Evolutionary conservation across 768 basidiomycete species (phyloP), one percentile per base, ranked within the genome.

Genomic region (Pisolithus orientalis): DNA sequence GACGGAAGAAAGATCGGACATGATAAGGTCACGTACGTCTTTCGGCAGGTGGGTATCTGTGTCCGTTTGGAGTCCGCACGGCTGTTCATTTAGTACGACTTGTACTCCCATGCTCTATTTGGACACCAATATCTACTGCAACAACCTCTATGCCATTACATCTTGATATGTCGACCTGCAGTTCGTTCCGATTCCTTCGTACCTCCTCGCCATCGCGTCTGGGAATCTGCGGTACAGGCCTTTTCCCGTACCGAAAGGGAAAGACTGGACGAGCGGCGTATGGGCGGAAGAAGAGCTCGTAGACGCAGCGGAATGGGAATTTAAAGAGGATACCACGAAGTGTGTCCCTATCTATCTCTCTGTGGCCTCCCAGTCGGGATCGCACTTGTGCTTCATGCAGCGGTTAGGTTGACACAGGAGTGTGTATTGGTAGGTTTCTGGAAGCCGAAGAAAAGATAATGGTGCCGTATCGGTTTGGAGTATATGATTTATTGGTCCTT

Each of bases 251-350:
- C 69, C 77, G 9, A 67, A 79, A 34, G 87, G 83, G 16, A 85
- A 80, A 57, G 62, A 73, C n/a, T 92, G 95, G 90, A 83, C 71
- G 14, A 84, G 77, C 13, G 94, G 94, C 1, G 78, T 94, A 5
- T 97, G 94, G 94, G 83, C 92, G 1, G 93, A 97, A 69, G 93
- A 93, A 0, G 83, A 86, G 59, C 65, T 85, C 29, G 78, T 96
- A 53, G 84, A 91, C 0, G 77, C 74, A 2, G 82, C 86, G 0
- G 87, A 82, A 60, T 86, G 87, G 81, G 94, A 98, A 65, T 98
- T 98, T 62, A 82, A 78, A 53, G 83, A 87, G 55, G 92, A 96
- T 62, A 92, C 91, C 2, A 79, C 83, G 14, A 80, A 78, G 87
- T 92, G 44, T 39, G 4, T 56, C 40, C 4, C 40, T 9, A 9